phyloP scores from a whole-genome alignment of 768 basidiomycete species.

The Chalciporus piperatus region DNA sequence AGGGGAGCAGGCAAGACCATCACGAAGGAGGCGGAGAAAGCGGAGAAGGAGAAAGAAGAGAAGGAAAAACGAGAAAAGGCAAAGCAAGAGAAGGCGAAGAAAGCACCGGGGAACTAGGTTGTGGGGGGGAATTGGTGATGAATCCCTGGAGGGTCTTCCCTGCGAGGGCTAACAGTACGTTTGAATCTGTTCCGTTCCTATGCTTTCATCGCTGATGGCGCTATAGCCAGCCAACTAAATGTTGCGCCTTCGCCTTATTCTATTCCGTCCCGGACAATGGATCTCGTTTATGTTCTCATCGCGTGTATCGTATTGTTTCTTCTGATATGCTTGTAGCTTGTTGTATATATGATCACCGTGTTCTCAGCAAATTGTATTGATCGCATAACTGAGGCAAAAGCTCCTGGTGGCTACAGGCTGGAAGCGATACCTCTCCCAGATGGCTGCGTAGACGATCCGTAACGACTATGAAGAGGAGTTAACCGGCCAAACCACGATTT shows the following conservation, averaged over 20 bases:
- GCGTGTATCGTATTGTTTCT: constrained; percentile 1
- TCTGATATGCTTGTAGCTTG: background rate
- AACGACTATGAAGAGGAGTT: constrained; percentile 1
- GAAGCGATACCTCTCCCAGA: background rate
- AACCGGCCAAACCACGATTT: background rate
- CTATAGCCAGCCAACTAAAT: constrained; percentile 2
- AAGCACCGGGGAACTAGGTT: background rate
- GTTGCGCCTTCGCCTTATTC: background rate
- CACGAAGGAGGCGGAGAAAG: background rate
- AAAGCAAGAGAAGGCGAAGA: background rate
- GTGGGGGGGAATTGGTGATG: background rate
- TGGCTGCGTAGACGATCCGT: background rate
- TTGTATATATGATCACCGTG: background rate
- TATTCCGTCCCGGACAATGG: background rate
- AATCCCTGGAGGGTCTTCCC: background rate
- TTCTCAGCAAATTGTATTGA: background rate
- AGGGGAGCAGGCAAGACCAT: background rate
- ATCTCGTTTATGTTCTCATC: constrained; percentile 10
- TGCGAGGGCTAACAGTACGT: constrained; percentile 2
- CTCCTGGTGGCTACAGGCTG: background rate
- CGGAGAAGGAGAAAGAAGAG: background rate
- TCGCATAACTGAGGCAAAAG: background rate
- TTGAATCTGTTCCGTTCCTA: background rate
- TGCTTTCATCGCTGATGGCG: background rate
- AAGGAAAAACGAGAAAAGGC: background rate